Evolutionary conservation across 768 basidiomycete species (phyloP), one percentile per base, ranked within the genome.

Genomic region (Tulasnella sp.): DNA sequence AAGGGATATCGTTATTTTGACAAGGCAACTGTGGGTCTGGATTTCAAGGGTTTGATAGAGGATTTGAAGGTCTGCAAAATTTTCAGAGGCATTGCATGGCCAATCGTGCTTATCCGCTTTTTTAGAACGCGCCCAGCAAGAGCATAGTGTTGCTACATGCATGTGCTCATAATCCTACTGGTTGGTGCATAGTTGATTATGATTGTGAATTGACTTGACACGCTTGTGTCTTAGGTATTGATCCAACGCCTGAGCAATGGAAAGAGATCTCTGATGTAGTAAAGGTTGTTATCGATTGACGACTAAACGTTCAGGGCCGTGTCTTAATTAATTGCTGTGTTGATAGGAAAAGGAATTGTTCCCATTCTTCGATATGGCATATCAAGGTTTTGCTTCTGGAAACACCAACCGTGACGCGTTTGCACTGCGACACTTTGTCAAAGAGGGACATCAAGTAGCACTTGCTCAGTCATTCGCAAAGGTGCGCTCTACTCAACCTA

Each of bases 351-450:
- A 78, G 72, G 77, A 79, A 57, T 76, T 93, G 59, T 93, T 96
- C 79, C 86, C 93, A 46, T 90, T 96, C 79, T 96, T 98, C 66
- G 95, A 99, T 69, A 96, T 96, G 91, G 93, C 95, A 13, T 99
- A 99, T 72, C 90, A 95, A 68, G 95, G 95, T 45, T 99, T 99
- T 65, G 93, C 95, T 31, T 95, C 92, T 20, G 95, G 95, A 45
- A 80, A 81, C 45, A 90, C 88, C 57, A 65, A 80, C 58, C 80
- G 79, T 50, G 95, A 99, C 62, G 95, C 93, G 9, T 92, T 88
- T 66, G 90, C 93, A 28, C 79, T 96, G 53, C 85, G 93, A 58
- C 79, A 93, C 70, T 98, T 99, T 65, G 85, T 93, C 47, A 72
- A 79, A 16, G 72, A 89, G 64, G 87, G 89, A 20, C 91, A 95